phyloP scores from a whole-genome alignment of 2,329 filamentous ascomycete genomes.

The Talaromyces pinophilus region DNA sequence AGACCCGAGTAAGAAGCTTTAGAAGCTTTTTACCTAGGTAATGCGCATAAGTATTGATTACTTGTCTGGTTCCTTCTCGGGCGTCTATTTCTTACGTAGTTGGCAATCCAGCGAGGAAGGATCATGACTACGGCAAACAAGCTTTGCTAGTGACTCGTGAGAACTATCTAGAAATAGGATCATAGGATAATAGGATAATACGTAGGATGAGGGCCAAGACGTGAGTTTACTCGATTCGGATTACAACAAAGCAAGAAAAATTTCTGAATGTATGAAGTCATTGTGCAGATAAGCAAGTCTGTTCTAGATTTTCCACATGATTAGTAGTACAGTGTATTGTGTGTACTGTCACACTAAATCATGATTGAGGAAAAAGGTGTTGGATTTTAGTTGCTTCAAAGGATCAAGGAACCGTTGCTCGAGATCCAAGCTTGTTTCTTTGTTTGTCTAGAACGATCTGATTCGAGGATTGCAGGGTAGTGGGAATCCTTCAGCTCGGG shows the following conservation, averaged over 20 bases:
- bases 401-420: not conserved
- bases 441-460: not conserved
- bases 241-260: not conserved
- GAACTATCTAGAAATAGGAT: too few species aligned
- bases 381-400: not conserved
- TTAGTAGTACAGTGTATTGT: not conserved
- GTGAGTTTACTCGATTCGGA: not conserved
- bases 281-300: not conserved
- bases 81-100: not conserved
- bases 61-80: not conserved
- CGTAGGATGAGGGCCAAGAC: not conserved
- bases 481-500: not conserved
- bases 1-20: not conserved
- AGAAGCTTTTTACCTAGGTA: not conserved
- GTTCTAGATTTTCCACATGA: not conserved
- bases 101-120: not conserved
- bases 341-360: not conserved
- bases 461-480: not conserved
- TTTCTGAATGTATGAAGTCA: not conserved
- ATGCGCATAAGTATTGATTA: not conserved
- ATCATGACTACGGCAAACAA: not conserved
- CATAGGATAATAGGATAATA: not conserved
- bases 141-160: not conserved
- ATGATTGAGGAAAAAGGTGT: not conserved
- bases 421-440: not conserved